Percentiles rank a stretch among this genome's conserved stretches.
These are phyloP conservation scores for Phytophthora europaea DNA, from an alignment of 352 stramenopile species.

Conservation along the genomic window DNA sequence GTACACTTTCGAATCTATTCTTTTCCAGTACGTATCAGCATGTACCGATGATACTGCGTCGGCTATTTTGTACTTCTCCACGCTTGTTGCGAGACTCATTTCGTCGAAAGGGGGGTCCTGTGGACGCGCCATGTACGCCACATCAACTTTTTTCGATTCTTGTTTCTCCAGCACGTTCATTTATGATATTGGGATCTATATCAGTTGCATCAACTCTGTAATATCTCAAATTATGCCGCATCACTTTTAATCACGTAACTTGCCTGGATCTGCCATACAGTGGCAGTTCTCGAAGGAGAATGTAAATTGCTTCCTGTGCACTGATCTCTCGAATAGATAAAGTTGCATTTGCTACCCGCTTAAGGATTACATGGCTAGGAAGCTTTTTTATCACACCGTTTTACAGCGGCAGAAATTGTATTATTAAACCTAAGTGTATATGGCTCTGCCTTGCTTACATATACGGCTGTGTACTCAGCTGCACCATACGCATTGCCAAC, in stretches of 20 bases:
- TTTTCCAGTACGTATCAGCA: background rate
- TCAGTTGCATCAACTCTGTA: constrained; percentile 5
- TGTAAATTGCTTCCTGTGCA: constrained; percentile 4
- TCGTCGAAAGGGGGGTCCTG: too few relatives aligned
- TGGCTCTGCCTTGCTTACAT: constrained; percentile 38
- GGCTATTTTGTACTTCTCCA: too few relatives aligned
- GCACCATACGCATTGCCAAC: constrained; percentile 32
- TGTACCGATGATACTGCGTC: background rate
- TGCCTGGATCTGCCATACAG: constrained; percentile 7
- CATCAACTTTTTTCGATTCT: background rate
- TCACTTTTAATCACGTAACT: constrained; percentile 2
- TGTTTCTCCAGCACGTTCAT: background rate
- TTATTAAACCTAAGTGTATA: constrained; percentile 9
- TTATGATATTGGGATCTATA: background rate
- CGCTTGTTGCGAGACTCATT: too few relatives aligned
- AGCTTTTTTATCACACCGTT: constrained; percentile 9
- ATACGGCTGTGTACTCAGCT: constrained; percentile 34
- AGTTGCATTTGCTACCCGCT: constrained; percentile 2
- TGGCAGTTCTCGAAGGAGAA: constrained; percentile 6
- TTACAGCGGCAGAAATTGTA: constrained; percentile 19
- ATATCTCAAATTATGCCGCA: background rate
- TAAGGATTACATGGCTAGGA: constrained; percentile 5
- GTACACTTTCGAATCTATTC: background rate
- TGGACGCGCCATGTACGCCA: background rate
- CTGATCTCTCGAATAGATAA: constrained; percentile 5